These are phyloP conservation scores for Solanum sparsipilum DNA, from an alignment of 257 asterid genomes.

Conservation along the genomic window DNA sequence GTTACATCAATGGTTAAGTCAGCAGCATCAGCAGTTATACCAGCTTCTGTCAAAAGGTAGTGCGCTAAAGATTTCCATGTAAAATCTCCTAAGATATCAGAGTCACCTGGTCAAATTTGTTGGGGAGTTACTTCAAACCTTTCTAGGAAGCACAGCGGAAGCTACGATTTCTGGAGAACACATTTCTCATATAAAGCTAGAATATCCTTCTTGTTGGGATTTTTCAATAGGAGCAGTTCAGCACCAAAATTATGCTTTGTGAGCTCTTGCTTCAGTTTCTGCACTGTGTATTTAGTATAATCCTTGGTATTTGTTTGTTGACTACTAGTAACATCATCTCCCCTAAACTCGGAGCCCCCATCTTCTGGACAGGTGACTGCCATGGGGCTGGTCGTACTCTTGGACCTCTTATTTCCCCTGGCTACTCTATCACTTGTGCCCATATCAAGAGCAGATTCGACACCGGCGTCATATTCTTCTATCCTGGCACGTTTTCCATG, in stretches of 20 bases:
- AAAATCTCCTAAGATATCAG: not conserved
- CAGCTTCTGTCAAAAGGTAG: not conserved
- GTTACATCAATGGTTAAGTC: not conserved
- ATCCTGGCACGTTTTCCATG: slow-evolving; percentile 69
- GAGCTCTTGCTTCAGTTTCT: slow-evolving; percentile 65
- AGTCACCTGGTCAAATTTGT: not conserved
- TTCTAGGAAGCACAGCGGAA: not conserved
- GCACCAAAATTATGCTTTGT: slow-evolving; percentile 61
- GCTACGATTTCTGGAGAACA: slow-evolving; percentile 38
- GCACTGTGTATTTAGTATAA: slow-evolving; percentile 53
- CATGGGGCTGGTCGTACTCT: slow-evolving; percentile 64
- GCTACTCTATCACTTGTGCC: slow-evolving; percentile 33
- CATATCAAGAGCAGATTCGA: slow-evolving; percentile 56
- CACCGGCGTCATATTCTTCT: slow-evolving; percentile 66
- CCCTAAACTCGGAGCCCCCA: slow-evolving; percentile 74
- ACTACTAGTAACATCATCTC: slow-evolving; percentile 52
- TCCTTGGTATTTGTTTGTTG: slow-evolving; percentile 51
- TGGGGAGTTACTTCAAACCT: not conserved
- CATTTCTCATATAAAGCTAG: slow-evolving; percentile 64
- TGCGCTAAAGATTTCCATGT: not conserved
- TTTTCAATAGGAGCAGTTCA: slow-evolving; percentile 59
- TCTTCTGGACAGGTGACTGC: slow-evolving; percentile 57
- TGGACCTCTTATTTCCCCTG: slow-evolving; percentile 65
- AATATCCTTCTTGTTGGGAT: slow-evolving; percentile 56
- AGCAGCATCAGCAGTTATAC: not conserved